A percentile compares a stretch with the other conserved stretches of the same genome.
Conservation (phyloP, 768 basidiomycete species). For the Lentinus brumalis region DNA sequence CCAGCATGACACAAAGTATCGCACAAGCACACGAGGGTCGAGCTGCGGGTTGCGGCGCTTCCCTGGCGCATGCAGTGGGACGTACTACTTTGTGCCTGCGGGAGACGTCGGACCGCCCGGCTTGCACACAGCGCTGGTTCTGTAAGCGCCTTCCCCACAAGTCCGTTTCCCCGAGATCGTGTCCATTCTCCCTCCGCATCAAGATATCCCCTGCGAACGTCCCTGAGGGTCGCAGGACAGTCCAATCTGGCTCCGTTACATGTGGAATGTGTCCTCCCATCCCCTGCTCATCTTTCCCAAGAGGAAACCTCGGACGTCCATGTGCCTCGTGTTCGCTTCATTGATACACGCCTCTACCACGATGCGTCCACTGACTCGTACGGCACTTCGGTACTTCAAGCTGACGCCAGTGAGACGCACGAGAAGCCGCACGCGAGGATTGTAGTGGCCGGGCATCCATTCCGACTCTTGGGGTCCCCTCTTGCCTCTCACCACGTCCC, state of each 20-base stretch:
- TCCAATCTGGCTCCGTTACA: slow-evolving; percentile 1
- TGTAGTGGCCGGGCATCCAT: slow-evolving; percentile 12
- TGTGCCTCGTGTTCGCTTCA: slow-evolving; percentile 19
- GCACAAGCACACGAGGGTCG: too few relatives aligned
- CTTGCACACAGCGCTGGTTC: too few relatives aligned
- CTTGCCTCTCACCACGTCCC: slow-evolving; percentile 23
- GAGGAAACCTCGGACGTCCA: slow-evolving; percentile 17
- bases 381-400: slow-evolving; percentile 18
- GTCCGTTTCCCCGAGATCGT: too few relatives aligned
- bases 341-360: slow-evolving; percentile 31
- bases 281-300: slow-evolving; percentile 9
- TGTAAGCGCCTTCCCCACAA: too few relatives aligned
- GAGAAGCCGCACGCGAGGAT: slow-evolving; percentile 21
- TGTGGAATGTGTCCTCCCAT: slow-evolving; percentile 2
- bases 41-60: too few relatives aligned
- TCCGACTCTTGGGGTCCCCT: slow-evolving; percentile 17
- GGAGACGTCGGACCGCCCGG: too few relatives aligned
- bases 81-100: too few relatives aligned
- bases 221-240: neutral
- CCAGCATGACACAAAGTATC: too few relatives aligned
- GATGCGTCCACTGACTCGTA: slow-evolving; percentile 19
- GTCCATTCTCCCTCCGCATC: neutral
- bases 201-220: slow-evolving; percentile 2
- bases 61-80: too few relatives aligned
- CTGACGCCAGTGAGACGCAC: slow-evolving; percentile 23